Evolutionary conservation across 768 basidiomycete species (phyloP), one percentile per base, ranked within the genome.

Genomic region (Tricholoma furcatifolium): DNA sequence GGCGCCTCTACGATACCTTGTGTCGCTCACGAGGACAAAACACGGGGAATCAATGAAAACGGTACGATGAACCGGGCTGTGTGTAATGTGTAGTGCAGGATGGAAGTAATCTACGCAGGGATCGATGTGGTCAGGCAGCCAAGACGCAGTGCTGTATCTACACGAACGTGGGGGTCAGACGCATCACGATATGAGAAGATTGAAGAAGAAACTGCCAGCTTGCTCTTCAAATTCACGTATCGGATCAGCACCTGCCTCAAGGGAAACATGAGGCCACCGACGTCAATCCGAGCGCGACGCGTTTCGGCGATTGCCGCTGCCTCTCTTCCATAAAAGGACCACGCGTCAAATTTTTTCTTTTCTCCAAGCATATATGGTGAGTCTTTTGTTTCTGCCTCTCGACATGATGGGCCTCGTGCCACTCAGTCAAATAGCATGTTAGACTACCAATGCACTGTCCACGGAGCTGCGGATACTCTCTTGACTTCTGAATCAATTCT

Each of bases 391-490:
- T 40, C 23, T 11, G 4, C n/a, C 1, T n/a, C 12, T 34, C n/a
- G 32, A 34, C 32, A 67, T 67, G 73, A 76, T 78, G 75, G 68
- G 72, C 68, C 56, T 67, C 62, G 51, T 57, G 67, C 65, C 74
- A 51, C 51, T 21, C 53, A 67, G 69, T 73, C 71, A 70, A 63
- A 74, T 62, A 67, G 75, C 77, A 77, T 78, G 76, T 77, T 79
- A 78, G 75, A 77, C 76, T 78, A 70, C 75, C 73, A 64, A 78
- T 65, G 64, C 68, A 62, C 67, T 68, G 57, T 60, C 52, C 60
- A 27, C 58, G 67, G 70, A 70, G 65, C 60, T 74, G 76, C 62
- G 74, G 75, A 78, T 52, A 72, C 56, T 21, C 42, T 66, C 66
- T n/a, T n/a, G 68, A 72, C 70, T 70, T 57, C 65, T 65, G 64